Evolutionary conservation across 768 basidiomycete species (phyloP).

Genomic region (Panellus pusillus): DNA sequence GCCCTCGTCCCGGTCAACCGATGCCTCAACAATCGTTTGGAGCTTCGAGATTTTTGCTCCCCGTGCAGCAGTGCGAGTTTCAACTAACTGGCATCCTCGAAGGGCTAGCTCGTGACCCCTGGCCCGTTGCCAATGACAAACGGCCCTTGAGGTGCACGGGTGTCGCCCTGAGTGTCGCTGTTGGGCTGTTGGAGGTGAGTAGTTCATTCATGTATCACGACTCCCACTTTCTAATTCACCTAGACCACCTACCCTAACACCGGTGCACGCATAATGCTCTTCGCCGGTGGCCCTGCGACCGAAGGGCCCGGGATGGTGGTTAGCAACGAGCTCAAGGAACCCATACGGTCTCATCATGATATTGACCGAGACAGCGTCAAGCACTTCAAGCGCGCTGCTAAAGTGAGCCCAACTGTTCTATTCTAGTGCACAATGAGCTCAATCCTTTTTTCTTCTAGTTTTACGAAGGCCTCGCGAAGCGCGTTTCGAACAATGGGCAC

Average conservation of each 20-base stretch:
- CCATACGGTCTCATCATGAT: conserved; percentile 97
- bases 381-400: conserved; percentile 94
- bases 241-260: conserved; percentile 91
- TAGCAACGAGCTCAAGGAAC: conserved; percentile 91
- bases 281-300: conserved; percentile 92
- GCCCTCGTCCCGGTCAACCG: conserved; percentile 83
- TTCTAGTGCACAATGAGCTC: conserved; percentile 7
- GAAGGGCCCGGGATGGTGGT: conserved; percentile 98
- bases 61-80: conserved; percentile 91
- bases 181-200: conserved; percentile 83
- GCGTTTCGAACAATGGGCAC: conserved; percentile 93
- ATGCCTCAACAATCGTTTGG: conserved; percentile 79
- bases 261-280: conserved; percentile 94
- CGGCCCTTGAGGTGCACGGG: conserved; percentile 93
- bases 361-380: conserved; percentile 96
- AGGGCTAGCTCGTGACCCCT: conserved; percentile 84
- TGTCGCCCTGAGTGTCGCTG: conserved; percentile 90
- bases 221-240: conserved; percentile 18
- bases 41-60: conserved; percentile 88
- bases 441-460: conserved; percentile 56
- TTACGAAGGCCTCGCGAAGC: conserved; percentile 91
- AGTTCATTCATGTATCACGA: not conserved
- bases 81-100: conserved; percentile 94
- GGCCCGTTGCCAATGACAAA: conserved; percentile 96
- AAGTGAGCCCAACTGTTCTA: conserved; percentile 48